Percentiles rank a stretch among this genome's conserved stretches.
Conservation (phyloP, 192 early-diverging fungal genomes). For the Rhizophagus clarus region DNA sequence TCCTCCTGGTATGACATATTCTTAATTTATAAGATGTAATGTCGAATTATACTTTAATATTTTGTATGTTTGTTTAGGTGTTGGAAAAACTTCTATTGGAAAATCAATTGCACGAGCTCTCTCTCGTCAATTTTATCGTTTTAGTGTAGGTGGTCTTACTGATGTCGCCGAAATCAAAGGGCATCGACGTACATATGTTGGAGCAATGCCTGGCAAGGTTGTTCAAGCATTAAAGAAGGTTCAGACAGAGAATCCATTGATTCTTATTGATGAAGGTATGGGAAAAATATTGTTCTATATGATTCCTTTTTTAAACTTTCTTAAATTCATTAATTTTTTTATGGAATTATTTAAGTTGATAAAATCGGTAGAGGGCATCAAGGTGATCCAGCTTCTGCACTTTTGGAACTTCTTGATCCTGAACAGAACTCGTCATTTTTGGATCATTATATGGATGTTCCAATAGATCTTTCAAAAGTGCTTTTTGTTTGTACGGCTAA, state of each 20-base stretch:
- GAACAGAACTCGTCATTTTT: conserved; percentile 98
- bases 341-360: conserved; percentile 63
- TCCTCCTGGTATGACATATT: conserved; percentile 72
- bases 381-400: conserved; percentile 95
- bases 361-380: conserved; percentile 98
- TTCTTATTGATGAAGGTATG: conserved; percentile 92
- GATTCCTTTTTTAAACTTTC: too few species aligned
- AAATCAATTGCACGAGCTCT: conserved; percentile 96
- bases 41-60: neutral
- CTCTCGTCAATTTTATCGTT: conserved; percentile 93
- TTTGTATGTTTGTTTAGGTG: conserved; percentile 44
- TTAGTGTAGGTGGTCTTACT: conserved; percentile 95
- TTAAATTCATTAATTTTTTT: conserved; percentile 33
- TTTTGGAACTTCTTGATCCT: conserved; percentile 95
- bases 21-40: neutral
- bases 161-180: conserved; percentile 99
- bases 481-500: conserved; percentile 99
- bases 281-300: too few species aligned
- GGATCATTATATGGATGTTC: conserved; percentile 99
- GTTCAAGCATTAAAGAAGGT: conserved; percentile 99
- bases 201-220: conserved; percentile 99
- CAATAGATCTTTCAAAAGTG: conserved; percentile 96
- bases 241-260: conserved; percentile 96
- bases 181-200: conserved; percentile 97
- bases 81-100: conserved; percentile 98